A percentile compares a stretch with the other conserved stretches of the same genome.
Evolutionary conservation across 2,329 filamentous ascomycete species (phyloP).

Genomic region (Fusarium subtropicale): DNA sequence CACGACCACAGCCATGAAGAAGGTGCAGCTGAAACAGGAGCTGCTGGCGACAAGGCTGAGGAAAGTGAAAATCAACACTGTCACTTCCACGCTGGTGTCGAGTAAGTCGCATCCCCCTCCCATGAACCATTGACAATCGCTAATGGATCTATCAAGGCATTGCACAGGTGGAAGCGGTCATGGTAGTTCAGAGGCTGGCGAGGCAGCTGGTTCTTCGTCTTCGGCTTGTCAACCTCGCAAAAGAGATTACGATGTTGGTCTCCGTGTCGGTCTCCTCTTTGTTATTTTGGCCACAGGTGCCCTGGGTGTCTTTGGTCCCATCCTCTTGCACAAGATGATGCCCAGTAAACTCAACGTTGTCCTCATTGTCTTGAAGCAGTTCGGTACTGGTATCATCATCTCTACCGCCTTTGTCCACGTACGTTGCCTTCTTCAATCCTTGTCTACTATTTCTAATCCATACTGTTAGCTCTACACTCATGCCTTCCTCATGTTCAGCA

Average conservation of each 20-base stretch:
- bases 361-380: conserved; percentile 76
- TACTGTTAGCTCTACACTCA: conserved; percentile 74
- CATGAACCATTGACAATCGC: background rate
- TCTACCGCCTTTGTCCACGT: conserved; percentile 78
- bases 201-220: conserved; percentile 44
- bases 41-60: conserved; percentile 9
- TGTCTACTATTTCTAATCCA: background rate
- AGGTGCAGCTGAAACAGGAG: background rate
- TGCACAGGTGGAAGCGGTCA: conserved; percentile 64
- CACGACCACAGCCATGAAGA: conserved; percentile 31
- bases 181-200: conserved; percentile 48
- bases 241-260: conserved; percentile 72
- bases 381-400: conserved; percentile 78
- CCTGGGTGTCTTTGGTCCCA: conserved; percentile 75
- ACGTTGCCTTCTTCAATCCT: conserved; percentile 42
- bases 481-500: conserved; percentile 77
- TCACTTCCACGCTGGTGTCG: conserved; percentile 80
- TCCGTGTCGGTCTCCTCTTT: conserved; percentile 78
- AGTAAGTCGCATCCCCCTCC: conserved; percentile 62
- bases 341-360: conserved; percentile 61
- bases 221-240: conserved; percentile 59
- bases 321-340: conserved; percentile 70
- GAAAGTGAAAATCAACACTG: conserved; percentile 60
- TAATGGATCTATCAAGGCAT: conserved; percentile 56
- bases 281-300: conserved; percentile 76